Base-by-base conservation (phyloP, 257 asterid genomes). In the Przewalskia tangutica region DNA sequence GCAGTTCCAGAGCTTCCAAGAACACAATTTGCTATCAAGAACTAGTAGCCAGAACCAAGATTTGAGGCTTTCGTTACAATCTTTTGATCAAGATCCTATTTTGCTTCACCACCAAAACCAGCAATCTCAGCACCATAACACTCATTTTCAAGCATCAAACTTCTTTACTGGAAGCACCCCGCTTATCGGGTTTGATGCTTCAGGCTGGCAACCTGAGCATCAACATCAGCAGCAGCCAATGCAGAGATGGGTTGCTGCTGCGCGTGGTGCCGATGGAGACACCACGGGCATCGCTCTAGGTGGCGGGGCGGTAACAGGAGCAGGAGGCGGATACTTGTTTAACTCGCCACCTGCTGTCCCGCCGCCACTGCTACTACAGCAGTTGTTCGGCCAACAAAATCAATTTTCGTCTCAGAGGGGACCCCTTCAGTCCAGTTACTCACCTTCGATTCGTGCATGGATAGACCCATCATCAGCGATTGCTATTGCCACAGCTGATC, bases 371-470 rank as follows among this genome's bases (percentile, higher is more conserved):
- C 86, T 85, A 58, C 85, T 88, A 86, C 97, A 87, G 87, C 97
- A 89, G 86, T 88, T 89, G 86, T 82, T 90, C 38, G 90, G 88
- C 63, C 95, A 91, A 40, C 95, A 91, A 40, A 90, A 86, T 86
- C 98, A 94, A 87, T 79, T 89, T 53, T 86, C 86, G 84, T 78
- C 94, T 86, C 99, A 93, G 97, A 93, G 99, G 99, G 98, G 99
- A 96, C 95, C 99, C 99, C 99, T 96, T 96, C 99, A 96, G 99
- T 96, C 99, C 99, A 96, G 95, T 94, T 89, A 88, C 91, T 82
- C 98, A 86, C 94, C 99, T 93, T 93, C 98, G 73, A 20, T 91
- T 91, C 97, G 98, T 91, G 98, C 98, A 87, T 93, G 97, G 97
- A 88, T 93, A 87, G 98, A 96, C 84, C 94, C 96, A 14, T 77